phyloP scores from a whole-genome alignment of 208 protist genomes.

The Crithidia fasciculata region DNA sequence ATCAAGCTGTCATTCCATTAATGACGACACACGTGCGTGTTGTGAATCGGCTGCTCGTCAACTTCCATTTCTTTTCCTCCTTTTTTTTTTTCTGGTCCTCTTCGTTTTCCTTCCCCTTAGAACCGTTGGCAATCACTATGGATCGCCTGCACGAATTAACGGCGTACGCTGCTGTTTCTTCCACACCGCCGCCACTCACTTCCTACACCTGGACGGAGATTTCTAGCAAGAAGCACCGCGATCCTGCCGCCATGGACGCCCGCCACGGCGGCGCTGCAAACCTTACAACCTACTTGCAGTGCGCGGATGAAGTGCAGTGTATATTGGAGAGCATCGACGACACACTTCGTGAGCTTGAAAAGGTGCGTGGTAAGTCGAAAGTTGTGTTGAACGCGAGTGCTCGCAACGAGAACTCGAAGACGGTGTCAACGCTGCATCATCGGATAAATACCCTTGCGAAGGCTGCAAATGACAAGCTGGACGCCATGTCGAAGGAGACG shows the following conservation, averaged over 20 bases:
- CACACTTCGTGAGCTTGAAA: neutral
- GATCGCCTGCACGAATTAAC: neutral
- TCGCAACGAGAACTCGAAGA: neutral
- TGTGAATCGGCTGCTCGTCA: too few species aligned
- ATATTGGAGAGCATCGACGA: neutral
- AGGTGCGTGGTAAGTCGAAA: too few species aligned
- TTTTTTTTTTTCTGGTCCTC: neutral
- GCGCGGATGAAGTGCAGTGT: neutral
- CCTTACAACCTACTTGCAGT: neutral
- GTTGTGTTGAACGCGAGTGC: too few species aligned
- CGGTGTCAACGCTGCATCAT: neutral
- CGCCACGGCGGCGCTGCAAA: neutral
- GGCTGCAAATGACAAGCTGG: conserved; percentile 10
- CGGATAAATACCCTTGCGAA: neutral
- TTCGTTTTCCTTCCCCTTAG: neutral
- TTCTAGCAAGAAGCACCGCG: neutral
- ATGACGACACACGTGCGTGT: too few species aligned
- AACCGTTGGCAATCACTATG: neutral
- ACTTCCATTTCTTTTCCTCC: neutral
- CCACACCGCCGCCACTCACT: neutral
- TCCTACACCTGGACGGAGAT: neutral
- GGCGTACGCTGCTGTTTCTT: neutral
- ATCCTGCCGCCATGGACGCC: neutral
- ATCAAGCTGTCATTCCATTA: too few species aligned
- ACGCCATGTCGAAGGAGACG: conserved; percentile 66